These are phyloP conservation scores for Pseudogymnoascus sp. DNA, from an alignment of 2,329 filamentous ascomycete genomes.

Conservation along the genomic window DNA sequence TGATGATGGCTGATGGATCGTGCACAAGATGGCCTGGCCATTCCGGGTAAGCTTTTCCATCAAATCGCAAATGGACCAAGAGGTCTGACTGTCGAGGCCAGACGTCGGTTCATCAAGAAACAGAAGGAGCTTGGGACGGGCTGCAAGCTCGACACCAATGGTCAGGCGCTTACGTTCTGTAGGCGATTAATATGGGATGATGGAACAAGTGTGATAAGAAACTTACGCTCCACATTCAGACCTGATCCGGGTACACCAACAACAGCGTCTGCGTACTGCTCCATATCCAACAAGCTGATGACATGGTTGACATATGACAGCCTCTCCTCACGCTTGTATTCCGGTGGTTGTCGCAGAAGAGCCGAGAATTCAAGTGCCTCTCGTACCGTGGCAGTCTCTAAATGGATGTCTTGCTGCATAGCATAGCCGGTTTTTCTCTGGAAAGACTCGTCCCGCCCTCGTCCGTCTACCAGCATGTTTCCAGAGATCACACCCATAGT, in stretches of 20 bases:
- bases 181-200: background rate
- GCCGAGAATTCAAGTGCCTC: constrained; percentile 86
- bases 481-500: constrained; percentile 84
- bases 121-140: constrained; percentile 50
- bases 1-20: constrained; percentile 48
- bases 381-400: constrained; percentile 74
- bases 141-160: constrained; percentile 51
- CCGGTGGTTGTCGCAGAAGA: constrained; percentile 74
- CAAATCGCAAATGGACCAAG: constrained; percentile 57
- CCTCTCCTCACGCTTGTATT: constrained; percentile 67
- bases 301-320: constrained; percentile 79
- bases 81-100: constrained; percentile 56
- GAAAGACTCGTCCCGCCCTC: constrained; percentile 69
- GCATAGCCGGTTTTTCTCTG: constrained; percentile 72
- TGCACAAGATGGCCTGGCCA: constrained; percentile 48
- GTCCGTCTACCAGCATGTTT: constrained; percentile 64
- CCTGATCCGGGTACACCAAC: constrained; percentile 57
- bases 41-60: constrained; percentile 52
- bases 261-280: constrained; percentile 58
- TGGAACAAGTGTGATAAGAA: background rate
- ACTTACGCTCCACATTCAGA: constrained; percentile 47
- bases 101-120: constrained; percentile 57
- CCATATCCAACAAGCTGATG: constrained; percentile 53
- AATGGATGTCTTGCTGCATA: constrained; percentile 85
- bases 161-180: constrained; percentile 51